Base-by-base conservation (phyloP, 371 early-diverging fungal species). In the Mucor indicus region DNA sequence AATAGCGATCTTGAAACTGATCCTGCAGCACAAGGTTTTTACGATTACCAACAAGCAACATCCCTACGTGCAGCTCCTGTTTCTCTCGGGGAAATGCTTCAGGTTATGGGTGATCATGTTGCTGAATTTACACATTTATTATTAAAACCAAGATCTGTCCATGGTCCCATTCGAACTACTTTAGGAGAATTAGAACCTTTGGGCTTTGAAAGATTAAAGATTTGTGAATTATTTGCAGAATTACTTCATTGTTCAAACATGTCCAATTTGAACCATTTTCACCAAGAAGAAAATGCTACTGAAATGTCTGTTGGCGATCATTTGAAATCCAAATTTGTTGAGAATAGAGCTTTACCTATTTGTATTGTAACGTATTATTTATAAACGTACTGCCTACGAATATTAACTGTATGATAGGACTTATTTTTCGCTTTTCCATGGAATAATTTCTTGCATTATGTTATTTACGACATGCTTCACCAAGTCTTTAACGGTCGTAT, bases 161-260 rank as follows among this genome's bases (percentile, higher is more conserved):
- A 62, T 17, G 75, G 68, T 3, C 67, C 78, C 20, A 77, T 82
- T 9, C 79, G 74, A 8, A 87, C 86, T 3, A 83, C 88, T 4
- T 59, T 85, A 11, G 89, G 90, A 10, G 69, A 73, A 36, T 73
- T 80, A 27, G 69, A 62, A 29, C 95, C 95, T 12, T 75, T 96
- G 23, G 97, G 97, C 10, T 89, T 91, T 55, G 96, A 94, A 66
- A 75, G 97, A 10, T 75, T 96, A 27, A 87, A 89, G 50, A 86
- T 91, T 20, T 94, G 95, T 62, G 97, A 96, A 69, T 80, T 96
- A 48, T 90, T 95, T 78, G 97, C 97, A 6, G 97, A 96, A 64
- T 67, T 96, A 16, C 67, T 96, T 38, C 91, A 90, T 50, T 87
- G 87, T 55, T 87, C 90, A 32, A 88, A 85, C 50, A 87, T 90